Conservation (phyloP, 805 yeast species). For the Torulaspora indica region DNA sequence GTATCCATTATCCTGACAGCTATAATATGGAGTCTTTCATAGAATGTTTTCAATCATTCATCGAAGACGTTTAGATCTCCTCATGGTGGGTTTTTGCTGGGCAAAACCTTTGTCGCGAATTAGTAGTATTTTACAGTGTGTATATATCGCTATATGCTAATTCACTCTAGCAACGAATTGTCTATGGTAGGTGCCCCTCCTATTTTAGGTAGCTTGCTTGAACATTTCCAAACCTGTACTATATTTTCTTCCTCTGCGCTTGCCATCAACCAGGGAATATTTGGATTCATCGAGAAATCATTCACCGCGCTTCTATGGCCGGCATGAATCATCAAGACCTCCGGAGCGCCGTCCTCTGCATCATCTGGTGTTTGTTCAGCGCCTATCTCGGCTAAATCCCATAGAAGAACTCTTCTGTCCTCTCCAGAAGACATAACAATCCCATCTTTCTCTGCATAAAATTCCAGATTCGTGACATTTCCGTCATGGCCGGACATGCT, state of each 20-base stretch:
- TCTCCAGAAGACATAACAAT: slow-evolving; percentile 70
- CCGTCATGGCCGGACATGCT: slow-evolving; percentile 78
- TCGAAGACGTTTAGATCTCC: slow-evolving; percentile 15
- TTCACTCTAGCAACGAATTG: slow-evolving; percentile 16
- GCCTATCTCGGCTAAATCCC: slow-evolving; percentile 80
- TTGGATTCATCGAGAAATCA: slow-evolving; percentile 65
- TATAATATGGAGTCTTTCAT: slow-evolving; percentile 29
- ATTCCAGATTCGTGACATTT: slow-evolving; percentile 65
- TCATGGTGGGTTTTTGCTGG: slow-evolving; percentile 3
- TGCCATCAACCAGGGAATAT: slow-evolving; percentile 70
- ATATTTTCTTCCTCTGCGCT: slow-evolving; percentile 47
- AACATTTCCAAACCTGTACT: slow-evolving; percentile 44
- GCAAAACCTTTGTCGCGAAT: neutral
- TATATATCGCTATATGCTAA: neutral
- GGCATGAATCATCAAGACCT: slow-evolving; percentile 85
- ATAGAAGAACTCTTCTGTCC: slow-evolving; percentile 71
- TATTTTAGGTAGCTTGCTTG: slow-evolving; percentile 35
- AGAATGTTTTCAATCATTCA: slow-evolving; percentile 29
- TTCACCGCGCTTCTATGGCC: slow-evolving; percentile 79
- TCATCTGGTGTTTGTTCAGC: slow-evolving; percentile 83
- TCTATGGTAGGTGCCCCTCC: slow-evolving; percentile 24
- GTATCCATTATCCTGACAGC: slow-evolving; percentile 30
- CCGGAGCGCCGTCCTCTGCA: slow-evolving; percentile 88
- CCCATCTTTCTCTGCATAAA: slow-evolving; percentile 75
- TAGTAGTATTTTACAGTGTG: slow-evolving; percentile 1